phyloP scores from a whole-genome alignment of 495 filamentous ascomycete species.

The Letharia lupina region DNA sequence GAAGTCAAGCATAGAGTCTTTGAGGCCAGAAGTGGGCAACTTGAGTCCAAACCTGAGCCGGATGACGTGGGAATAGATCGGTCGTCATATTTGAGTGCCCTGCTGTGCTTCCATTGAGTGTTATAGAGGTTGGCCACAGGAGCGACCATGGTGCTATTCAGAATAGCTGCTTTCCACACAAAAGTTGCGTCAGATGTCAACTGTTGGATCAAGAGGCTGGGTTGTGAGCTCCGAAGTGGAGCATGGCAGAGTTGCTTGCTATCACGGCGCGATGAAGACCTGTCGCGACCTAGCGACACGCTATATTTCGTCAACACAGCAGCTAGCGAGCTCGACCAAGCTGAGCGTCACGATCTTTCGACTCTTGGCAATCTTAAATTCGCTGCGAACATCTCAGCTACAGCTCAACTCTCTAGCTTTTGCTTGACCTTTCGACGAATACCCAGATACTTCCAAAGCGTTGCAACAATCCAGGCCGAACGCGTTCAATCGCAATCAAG shows the following conservation, averaged over 20 bases:
- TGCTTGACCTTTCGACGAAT: background rate
- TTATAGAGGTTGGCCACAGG: background rate
- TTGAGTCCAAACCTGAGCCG: background rate
- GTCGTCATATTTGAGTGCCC: background rate
- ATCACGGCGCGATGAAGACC: background rate
- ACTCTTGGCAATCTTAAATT: background rate
- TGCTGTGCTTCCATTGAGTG: background rate
- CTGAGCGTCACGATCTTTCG: background rate
- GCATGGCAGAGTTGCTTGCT: background rate
- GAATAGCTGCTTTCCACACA: background rate
- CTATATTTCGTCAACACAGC: conserved; percentile 1
- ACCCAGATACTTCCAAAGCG: background rate
- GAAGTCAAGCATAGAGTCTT: background rate
- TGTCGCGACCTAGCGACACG: background rate
- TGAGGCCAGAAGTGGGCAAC: background rate
- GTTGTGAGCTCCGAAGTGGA: background rate
- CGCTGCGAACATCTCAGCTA: background rate
- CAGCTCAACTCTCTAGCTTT: background rate
- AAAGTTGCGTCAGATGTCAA: background rate
- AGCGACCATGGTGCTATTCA: background rate
- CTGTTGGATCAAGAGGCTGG: background rate
- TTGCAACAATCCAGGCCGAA: background rate
- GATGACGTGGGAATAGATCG: background rate
- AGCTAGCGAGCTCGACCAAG: background rate
- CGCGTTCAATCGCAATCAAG: too few relatives aligned